These are phyloP conservation scores for Zoysia pacifica DNA, from an alignment of 176 grass and related monocot genomes.

Conservation along the genomic window DNA sequence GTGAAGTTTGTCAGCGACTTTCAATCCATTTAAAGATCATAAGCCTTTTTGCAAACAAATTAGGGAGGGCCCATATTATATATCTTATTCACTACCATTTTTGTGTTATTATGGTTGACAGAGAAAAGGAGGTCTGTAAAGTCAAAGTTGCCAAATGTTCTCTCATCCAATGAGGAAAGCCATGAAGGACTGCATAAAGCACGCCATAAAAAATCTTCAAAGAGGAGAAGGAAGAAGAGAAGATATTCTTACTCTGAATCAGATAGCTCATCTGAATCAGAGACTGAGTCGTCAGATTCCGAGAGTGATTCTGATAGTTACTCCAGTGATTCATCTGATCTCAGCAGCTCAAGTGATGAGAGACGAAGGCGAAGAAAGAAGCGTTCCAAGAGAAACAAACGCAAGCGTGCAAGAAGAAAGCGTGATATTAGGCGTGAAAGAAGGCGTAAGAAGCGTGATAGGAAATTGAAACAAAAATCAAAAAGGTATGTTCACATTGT, in stretches of 20 bases:
- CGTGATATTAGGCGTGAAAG: constrained; percentile 73
- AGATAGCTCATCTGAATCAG: constrained; percentile 78
- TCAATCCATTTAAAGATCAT: not conserved
- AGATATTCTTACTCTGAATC: constrained; percentile 87
- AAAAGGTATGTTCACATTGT: constrained; percentile 53
- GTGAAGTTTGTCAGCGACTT: not conserved
- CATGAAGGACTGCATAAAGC: constrained; percentile 56
- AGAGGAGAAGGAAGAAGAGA: constrained; percentile 75
- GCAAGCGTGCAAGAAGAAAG: constrained; percentile 74
- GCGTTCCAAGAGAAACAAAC: constrained; percentile 66
- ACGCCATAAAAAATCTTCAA: constrained; percentile 71
- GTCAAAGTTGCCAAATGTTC: constrained; percentile 60
- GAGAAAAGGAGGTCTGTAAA: constrained; percentile 74
- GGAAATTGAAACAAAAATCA: constrained; percentile 69
- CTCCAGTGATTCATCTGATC: constrained; percentile 70
- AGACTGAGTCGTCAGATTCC: constrained; percentile 65
- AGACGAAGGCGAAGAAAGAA: constrained; percentile 64
- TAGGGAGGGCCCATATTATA: not conserved
- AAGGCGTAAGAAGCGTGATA: constrained; percentile 75
- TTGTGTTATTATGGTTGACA: constrained; percentile 20
- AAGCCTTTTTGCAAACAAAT: constrained; percentile 10
- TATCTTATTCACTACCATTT: constrained; percentile 19
- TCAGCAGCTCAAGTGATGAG: constrained; percentile 94
- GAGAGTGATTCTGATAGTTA: constrained; percentile 77
- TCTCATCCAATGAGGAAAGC: constrained; percentile 55